Percentiles rank a stretch among this genome's conserved stretches.
Conservation (phyloP, 2,329 filamentous ascomycete genomes). For the Calonectria pseudoturangicola region DNA sequence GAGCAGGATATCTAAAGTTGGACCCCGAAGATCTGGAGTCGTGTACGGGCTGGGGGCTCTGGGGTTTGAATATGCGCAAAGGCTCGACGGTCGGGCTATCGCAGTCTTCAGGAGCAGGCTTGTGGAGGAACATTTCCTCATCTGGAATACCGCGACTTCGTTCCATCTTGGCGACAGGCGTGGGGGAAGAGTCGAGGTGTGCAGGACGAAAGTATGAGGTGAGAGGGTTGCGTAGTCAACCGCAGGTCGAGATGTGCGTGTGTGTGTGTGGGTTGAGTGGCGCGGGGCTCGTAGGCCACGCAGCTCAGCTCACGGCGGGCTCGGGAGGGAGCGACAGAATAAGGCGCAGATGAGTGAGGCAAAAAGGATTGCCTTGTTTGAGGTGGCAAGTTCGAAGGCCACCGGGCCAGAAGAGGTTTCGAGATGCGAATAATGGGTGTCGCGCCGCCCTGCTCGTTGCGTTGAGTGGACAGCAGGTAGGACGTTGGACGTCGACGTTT, state of each 20-base stretch:
- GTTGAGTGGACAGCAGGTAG: conserved; percentile 36
- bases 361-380: conserved; percentile 28
- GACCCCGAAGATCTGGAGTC: conserved; percentile 62
- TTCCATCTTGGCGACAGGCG: conserved; percentile 64
- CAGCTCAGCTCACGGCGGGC: conserved; percentile 20
- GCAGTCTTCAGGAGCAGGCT: conserved; percentile 69
- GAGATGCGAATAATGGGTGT: conserved; percentile 11
- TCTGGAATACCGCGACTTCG: conserved; percentile 80
- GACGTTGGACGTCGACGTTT: conserved; percentile 36
- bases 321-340: conserved; percentile 15
- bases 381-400: conserved; percentile 1
- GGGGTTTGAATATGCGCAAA: conserved; percentile 88
- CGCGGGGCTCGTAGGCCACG: conserved; percentile 28
- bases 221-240: conserved; percentile 22
- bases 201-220: conserved; percentile 10
- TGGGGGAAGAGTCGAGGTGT: conserved; percentile 37
- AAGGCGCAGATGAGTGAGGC: conserved; percentile 30
- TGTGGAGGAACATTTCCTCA: conserved; percentile 88
- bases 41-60: conserved; percentile 75
- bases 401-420: conserved; percentile 30
- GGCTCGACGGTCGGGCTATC: conserved; percentile 89
- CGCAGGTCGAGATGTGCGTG: conserved; percentile 1
- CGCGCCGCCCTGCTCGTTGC: conserved; percentile 8
- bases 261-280: conserved; percentile 14
- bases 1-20: conserved; percentile 70